A percentile compares a stretch with the other conserved stretches of the same genome.
These are phyloP conservation scores for Penicillium sp. DNA, from an alignment of 2,329 filamentous ascomycete genomes.

Conservation along the genomic window DNA sequence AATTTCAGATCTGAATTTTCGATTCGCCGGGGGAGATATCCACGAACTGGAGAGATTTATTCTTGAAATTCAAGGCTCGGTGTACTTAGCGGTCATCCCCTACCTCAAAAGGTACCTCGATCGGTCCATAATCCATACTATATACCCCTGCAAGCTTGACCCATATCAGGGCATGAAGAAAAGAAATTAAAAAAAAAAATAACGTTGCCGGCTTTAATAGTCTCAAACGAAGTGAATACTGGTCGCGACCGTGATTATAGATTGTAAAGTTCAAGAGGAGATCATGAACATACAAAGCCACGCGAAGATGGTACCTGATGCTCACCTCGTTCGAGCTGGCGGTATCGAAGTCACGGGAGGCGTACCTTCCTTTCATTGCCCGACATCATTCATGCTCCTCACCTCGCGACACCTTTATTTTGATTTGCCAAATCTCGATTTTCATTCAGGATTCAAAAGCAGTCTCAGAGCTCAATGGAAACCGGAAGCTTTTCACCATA, in stretches of 20 bases:
- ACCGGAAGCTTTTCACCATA: neutral
- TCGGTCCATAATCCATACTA: no score
- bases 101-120: neutral
- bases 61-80: neutral
- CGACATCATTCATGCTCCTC: neutral
- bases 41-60: neutral
- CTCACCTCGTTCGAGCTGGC: neutral
- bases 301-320: neutral
- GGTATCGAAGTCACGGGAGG: slow-evolving; percentile 1
- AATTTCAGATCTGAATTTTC: no score
- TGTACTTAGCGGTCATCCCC: neutral
- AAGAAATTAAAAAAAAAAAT: neutral
- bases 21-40: neutral
- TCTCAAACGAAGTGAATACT: no score
- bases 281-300: no score
- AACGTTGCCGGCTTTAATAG: neutral
- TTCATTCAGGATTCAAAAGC: neutral
- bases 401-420: neutral
- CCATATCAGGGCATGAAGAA: neutral
- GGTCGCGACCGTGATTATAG: no score
- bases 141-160: neutral
- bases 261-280: no score
- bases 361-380: neutral
- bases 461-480: neutral
- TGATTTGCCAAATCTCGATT: neutral